Percentiles rank a stretch among this genome's conserved stretches.
Conservation (phyloP, 2,329 filamentous ascomycete species). For the Ceratocystis papillata region DNA sequence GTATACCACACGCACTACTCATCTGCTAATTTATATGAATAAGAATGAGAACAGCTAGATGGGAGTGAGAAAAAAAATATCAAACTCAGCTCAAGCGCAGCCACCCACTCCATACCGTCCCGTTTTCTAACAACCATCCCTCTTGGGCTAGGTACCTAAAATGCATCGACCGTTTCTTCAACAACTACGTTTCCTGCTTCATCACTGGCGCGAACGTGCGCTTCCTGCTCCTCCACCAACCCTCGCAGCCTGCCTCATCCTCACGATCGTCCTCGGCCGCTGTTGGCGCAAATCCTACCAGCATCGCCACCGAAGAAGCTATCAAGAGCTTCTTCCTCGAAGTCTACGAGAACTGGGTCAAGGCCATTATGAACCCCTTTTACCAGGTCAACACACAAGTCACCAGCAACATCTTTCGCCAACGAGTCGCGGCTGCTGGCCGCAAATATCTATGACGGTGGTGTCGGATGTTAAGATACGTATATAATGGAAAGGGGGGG, state of each 20-base stretch:
- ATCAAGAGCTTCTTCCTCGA: slow-evolving; percentile 90
- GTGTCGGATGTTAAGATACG: slow-evolving; percentile 25
- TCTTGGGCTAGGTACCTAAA: slow-evolving; percentile 67
- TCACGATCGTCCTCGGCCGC: slow-evolving; percentile 52
- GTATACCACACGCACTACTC: slow-evolving; percentile 27
- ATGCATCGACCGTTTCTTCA: slow-evolving; percentile 91
- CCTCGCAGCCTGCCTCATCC: slow-evolving; percentile 33
- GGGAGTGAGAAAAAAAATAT: slow-evolving; percentile 34
- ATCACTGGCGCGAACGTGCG: slow-evolving; percentile 85
- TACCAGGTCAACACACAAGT: slow-evolving; percentile 79
- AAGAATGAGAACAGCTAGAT: no score
- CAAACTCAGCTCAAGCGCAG: slow-evolving; percentile 79
- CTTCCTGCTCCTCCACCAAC: slow-evolving; percentile 88
- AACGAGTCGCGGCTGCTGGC: slow-evolving; percentile 72
- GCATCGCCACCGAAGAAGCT: slow-evolving; percentile 86
- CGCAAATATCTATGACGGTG: slow-evolving; percentile 68
- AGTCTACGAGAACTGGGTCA: slow-evolving; percentile 93
- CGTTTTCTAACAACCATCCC: slow-evolving; percentile 32
- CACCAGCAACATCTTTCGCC: slow-evolving; percentile 73
- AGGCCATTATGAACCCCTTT: slow-evolving; percentile 95
- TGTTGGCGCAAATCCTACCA: slow-evolving; percentile 73
- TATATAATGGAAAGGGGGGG: background rate
- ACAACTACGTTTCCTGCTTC: slow-evolving; percentile 90
- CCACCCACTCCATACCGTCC: slow-evolving; percentile 85
- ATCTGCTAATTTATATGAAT: slow-evolving; percentile 35